phyloP scores from a whole-genome alignment of 768 basidiomycete species.

The Termitomyces sp. region DNA sequence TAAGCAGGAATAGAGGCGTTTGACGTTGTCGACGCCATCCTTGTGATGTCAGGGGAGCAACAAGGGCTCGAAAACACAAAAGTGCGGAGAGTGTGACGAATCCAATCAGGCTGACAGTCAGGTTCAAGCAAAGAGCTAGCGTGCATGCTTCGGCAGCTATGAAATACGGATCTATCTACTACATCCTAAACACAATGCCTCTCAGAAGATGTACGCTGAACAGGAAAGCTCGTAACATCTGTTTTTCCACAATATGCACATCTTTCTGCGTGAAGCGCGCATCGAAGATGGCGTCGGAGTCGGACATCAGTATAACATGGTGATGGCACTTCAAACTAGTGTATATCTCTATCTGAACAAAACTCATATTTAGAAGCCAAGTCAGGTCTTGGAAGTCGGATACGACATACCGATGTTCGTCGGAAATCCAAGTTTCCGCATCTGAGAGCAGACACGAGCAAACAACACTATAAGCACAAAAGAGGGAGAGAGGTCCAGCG shows the following conservation, averaged over 20 bases:
- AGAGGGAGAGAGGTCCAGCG: not conserved
- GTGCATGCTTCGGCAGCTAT: not conserved
- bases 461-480: too few relatives aligned
- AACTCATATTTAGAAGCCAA: not conserved
- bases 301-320: not conserved
- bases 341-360: not conserved
- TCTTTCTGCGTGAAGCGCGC: not conserved
- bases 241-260: not conserved
- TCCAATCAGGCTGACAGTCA: conserved; percentile 12
- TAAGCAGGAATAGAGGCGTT: conserved; percentile 53
- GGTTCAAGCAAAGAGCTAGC: conserved; percentile 9
- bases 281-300: too few relatives aligned
- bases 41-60: conserved; percentile 19
- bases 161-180: not conserved
- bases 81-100: conserved; percentile 11
- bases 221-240: not conserved
- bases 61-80: conserved; percentile 11
- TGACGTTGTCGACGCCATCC: conserved; percentile 73
- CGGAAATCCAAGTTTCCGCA: not conserved
- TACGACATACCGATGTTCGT: not conserved
- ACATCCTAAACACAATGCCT: not conserved
- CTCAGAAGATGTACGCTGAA: not conserved
- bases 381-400: not conserved
- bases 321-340: not conserved
- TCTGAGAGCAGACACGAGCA: not conserved